Evolutionary conservation across 2,329 filamentous ascomycete species (phyloP), one percentile per base, ranked within the genome.

Genomic region (Aspergillus pseudoterreus): DNA sequence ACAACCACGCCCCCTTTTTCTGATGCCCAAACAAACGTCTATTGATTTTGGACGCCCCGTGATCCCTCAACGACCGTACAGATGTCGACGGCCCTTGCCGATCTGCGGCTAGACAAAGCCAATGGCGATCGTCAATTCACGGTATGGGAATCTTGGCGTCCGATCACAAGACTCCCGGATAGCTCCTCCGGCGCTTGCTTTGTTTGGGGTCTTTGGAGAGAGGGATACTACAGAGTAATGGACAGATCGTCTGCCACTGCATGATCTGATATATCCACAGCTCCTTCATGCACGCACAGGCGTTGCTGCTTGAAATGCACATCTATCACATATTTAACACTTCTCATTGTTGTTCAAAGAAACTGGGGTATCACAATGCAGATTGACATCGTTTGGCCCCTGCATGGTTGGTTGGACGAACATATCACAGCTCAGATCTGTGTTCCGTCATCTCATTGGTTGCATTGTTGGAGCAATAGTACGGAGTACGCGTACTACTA

Each of bases 121-220:
- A 54, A 51, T 47, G 38, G 35, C 19, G 14, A 30, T 21, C 15
- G 4, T 17, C 33, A 10, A 33, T 42, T 10, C 12, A 54, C 49
- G 51, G 45, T 45, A 51, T 54, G 51, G 45, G 41, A 49, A 49
- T 39, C 52, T 54, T 54, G 52, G 52, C 52, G 44, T 15, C 12
- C 14, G 49, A 51, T 52, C 52, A 54, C 52, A 54, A 51, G 52
- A 52, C 47, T 43, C 39, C 14, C 10, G 17, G 14, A 15, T 41
- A 17, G 10, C 22, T 22, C 22, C 22, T 22, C 22, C 22, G 22
- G 4, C 22, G 22, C 4, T 5, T 22, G 22, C 22, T 22, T 22
- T 22, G 22, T 6, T 22, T 22, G 2, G 22, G 19, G 19, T 19
- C 3, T 19, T 22, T 6, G 22, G 22, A 22, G 22, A 6, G 22